Evolutionary conservation across 257 asterid genomes (phyloP), one percentile per base, ranked within the genome.

Genomic region (Solanum medicagineum): DNA sequence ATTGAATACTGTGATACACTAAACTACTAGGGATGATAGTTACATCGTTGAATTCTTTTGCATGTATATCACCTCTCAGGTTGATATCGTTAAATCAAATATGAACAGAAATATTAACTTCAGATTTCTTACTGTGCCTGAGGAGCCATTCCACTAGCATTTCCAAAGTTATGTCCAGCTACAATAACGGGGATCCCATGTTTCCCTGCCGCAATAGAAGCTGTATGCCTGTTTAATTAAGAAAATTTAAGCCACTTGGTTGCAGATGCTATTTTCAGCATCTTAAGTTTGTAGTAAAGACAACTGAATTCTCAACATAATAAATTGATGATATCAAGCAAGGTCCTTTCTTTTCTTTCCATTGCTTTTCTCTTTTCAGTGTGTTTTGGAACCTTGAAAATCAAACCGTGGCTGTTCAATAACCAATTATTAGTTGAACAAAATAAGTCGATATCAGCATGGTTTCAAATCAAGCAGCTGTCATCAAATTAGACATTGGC

Each of bases 81-180:
- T 75, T 47, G 81, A 77, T 26, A 74, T 51, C 4, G 60, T 26
- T 77, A 53, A 24, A 77, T 26, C 26, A 51, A 51, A 77, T 16
- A 55, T 53, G 17, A 77, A 77, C 16, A 77, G 65, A 75, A 75
- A 70, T n/a, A 49, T 75, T 53, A 53, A 77, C 44, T 81, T 60
- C 7, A 36, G 86, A 65, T 16, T 81, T 57, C 98, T 92, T 94
- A 97, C 99, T 97, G 99, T 53, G 99, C 77, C 87, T 94, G 99
- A 86, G 99, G 99, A 89, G 99, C 98, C 98, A 97, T 97, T 83
- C 99, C 99, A 89, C 99, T 97, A 81, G 99, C 99, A 92, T 95
- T 95, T 84, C 99, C 99, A 86, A 97, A 97, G 74, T 87, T 65
- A 89, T 97, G 96, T 20, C 94, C 98, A 87, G 99, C 93, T 81